Evolutionary conservation across 208 protist species (phyloP), one percentile per base, ranked within the genome.

Genomic region (Trichomonas gallinae): DNA sequence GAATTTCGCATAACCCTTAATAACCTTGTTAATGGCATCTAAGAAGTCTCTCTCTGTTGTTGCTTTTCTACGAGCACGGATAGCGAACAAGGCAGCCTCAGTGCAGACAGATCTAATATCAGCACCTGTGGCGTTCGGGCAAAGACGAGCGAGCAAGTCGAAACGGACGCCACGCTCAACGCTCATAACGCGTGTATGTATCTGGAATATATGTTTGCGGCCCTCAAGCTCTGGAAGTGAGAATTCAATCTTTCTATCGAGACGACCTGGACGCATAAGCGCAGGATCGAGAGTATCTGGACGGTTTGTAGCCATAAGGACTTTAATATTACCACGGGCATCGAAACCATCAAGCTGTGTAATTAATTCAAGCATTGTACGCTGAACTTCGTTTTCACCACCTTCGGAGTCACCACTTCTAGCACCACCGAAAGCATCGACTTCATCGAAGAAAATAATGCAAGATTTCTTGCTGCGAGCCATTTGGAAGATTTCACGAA

Each of bases 381-480:
- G 98, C 97, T 99, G 99, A 21, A 97, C 97, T 97, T 99, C 99
- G 97, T 99, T 99, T 97, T 99, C 99, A 96, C 99, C 99, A 40
- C 98, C 98, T 0, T 98, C 98, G 46, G 98, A 98, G 96, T 98
- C 98, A 96, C 98, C 98, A 89, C 98, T 98, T 63, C 98, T 97
- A 15, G 98, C 97, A 96, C 98, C 98, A 96, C 99, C 99, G 96
- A 99, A 99, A 36, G 99, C 99, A 97, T 99, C 99, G 42, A 99
- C 98, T 98, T 99, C 99, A 97, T 99, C 99, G 97, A 99, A 99
- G 97, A 99, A 99, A 97, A 99, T 99, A 96, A 99, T 99, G 97
- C 98, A 99, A 96, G 99, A 98, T 98, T 99, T 99, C 97, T 99
- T 99, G 3, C 98, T 98, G 48, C 99, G 97, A 8, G 99, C 99